Percentiles rank a stretch among this genome's conserved stretches.
These are phyloP conservation scores for Dactylis glomerata DNA, from an alignment of 176 grass and related monocot species.

Conservation along the genomic window DNA sequence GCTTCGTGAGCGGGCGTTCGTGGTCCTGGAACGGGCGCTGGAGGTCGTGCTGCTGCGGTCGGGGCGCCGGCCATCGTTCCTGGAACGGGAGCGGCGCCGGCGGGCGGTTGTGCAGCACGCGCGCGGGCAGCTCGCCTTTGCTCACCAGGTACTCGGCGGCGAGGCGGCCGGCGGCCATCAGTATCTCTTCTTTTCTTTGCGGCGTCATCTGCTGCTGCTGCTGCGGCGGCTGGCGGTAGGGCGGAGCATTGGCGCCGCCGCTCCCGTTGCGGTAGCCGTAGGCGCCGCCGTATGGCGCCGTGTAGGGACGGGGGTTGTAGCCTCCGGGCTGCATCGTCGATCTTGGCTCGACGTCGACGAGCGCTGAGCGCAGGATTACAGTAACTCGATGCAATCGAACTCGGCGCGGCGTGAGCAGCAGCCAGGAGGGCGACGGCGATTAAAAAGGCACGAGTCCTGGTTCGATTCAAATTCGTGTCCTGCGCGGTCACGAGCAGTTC, in stretches of 20 bases:
- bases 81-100: not conserved
- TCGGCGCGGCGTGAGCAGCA: not conserved
- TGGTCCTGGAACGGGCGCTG: not conserved
- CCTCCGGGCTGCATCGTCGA: not conserved
- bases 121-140: not conserved
- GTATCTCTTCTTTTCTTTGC: not conserved
- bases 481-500: not conserved
- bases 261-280: conserved; percentile 2
- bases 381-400: not conserved
- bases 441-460: not conserved
- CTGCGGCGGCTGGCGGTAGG: not conserved
- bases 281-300: not conserved
- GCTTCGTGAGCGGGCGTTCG: not conserved
- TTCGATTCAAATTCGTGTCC: not conserved
- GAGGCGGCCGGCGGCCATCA: not conserved
- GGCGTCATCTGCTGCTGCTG: not conserved
- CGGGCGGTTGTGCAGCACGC: not conserved
- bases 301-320: not conserved
- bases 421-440: not conserved
- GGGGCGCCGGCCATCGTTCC: not conserved
- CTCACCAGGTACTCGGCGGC: not conserved
- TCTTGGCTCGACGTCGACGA: not conserved
- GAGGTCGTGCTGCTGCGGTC: not conserved
- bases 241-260: not conserved
- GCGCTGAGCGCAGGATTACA: not conserved